These are phyloP conservation scores for Panicum miliaceum DNA, from an alignment of 176 grass and related monocot species.

Conservation along the genomic window DNA sequence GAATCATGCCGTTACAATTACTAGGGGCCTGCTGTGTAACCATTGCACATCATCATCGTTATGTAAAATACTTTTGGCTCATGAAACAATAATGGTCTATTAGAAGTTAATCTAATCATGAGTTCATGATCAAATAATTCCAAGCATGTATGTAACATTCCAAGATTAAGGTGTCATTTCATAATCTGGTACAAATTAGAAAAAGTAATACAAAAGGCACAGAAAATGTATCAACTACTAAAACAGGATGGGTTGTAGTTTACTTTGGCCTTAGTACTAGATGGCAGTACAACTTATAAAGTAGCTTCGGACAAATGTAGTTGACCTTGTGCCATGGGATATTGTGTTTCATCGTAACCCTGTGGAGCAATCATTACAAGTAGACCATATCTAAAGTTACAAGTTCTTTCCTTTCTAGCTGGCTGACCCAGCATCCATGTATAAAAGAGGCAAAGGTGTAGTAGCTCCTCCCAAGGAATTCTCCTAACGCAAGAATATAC, in stretches of 20 bases:
- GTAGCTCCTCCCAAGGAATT: slow-evolving; percentile 38
- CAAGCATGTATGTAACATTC: slow-evolving; percentile 10
- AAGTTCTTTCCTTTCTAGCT: slow-evolving; percentile 36
- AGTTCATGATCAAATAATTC: slow-evolving; percentile 3
- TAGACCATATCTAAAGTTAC: slow-evolving; percentile 57
- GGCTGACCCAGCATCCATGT: slow-evolving; percentile 33
- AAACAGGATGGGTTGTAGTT: neutral
- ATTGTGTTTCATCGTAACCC: slow-evolving; percentile 52
- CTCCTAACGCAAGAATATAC: slow-evolving; percentile 32
- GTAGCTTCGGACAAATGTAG: slow-evolving; percentile 54
- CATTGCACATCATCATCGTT: slow-evolving; percentile 10
- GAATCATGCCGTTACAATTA: slow-evolving; percentile 3
- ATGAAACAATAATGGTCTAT: neutral
- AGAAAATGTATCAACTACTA: slow-evolving; percentile 22
- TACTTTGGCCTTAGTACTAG: slow-evolving; percentile 42
- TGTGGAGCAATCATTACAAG: slow-evolving; percentile 58
- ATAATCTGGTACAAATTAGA: neutral
- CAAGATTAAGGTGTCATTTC: slow-evolving; percentile 18
- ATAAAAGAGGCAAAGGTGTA: slow-evolving; percentile 58
- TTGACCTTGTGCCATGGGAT: slow-evolving; percentile 61
- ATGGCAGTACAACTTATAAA: slow-evolving; percentile 48
- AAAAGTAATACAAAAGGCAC: neutral
- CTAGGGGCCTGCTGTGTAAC: neutral
- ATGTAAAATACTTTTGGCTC: neutral
- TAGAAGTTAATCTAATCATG: slow-evolving; percentile 18